Evolutionary conservation across 495 filamentous ascomycete species (phyloP).

Genomic region (Apodospora peruviana): DNA sequence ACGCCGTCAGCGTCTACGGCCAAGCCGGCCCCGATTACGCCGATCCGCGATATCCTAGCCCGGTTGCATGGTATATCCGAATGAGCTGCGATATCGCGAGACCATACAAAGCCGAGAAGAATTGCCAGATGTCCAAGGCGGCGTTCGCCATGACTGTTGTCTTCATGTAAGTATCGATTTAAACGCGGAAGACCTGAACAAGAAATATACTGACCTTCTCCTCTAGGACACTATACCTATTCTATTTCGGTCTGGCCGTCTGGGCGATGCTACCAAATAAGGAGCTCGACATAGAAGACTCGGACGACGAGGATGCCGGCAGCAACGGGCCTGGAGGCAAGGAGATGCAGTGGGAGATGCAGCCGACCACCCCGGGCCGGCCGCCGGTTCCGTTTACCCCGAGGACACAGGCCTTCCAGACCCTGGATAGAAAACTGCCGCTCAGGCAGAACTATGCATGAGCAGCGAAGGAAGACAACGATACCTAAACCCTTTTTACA

Average conservation of each 20-base stretch:
- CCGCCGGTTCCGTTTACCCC: slow-evolving; percentile 41
- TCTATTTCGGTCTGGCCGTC: slow-evolving; percentile 50
- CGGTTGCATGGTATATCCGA: slow-evolving; percentile 76
- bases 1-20: slow-evolving; percentile 58
- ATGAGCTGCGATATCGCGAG: slow-evolving; percentile 66
- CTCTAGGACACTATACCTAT: slow-evolving; percentile 48
- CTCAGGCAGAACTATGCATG: slow-evolving; percentile 8
- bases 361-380: slow-evolving; percentile 26
- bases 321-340: neutral
- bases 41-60: slow-evolving; percentile 63
- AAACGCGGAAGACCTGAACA: too few species aligned
- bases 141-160: slow-evolving; percentile 65
- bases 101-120: slow-evolving; percentile 48
- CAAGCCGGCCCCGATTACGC: slow-evolving; percentile 78
- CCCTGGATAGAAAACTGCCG: slow-evolving; percentile 45
- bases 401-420: slow-evolving; percentile 50
- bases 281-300: slow-evolving; percentile 31
- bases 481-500: too few species aligned
- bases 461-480: neutral
- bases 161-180: slow-evolving; percentile 64
- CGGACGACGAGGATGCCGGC: slow-evolving; percentile 30
- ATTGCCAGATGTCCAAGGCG: slow-evolving; percentile 72
- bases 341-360: slow-evolving; percentile 41
- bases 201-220: slow-evolving; percentile 6
- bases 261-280: slow-evolving; percentile 58